These are phyloP conservation scores for Plantago elongata DNA, from an alignment of 257 asterid genomes.

Conservation along the genomic window DNA sequence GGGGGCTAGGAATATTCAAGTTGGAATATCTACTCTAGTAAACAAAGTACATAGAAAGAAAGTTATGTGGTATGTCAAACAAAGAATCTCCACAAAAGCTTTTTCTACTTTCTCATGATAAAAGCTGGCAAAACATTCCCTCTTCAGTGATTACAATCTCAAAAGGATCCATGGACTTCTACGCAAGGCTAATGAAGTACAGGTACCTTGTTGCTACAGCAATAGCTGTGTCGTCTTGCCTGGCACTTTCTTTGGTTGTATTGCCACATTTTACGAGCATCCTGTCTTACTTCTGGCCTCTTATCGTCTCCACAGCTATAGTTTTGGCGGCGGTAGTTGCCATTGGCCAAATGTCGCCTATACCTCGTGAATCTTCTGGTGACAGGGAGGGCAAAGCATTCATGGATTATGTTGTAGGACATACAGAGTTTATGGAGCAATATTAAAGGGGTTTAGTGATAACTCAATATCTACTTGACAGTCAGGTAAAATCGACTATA, in stretches of 20 bases:
- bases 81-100: conserved; percentile 32
- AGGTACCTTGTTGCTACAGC: conserved; percentile 25
- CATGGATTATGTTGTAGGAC: conserved; percentile 36
- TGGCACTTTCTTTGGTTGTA: conserved; percentile 21
- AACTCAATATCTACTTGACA: neutral
- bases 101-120: neutral
- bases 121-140: too few relatives aligned
- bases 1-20: neutral
- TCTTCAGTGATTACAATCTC: conserved; percentile 4
- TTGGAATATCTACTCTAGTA: conserved; percentile 9
- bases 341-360: conserved; percentile 35
- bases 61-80: conserved; percentile 15
- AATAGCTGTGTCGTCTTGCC: conserved; percentile 21
- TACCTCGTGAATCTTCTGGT: conserved; percentile 25
- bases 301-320: conserved; percentile 44
- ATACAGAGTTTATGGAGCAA: conserved; percentile 28
- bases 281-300: conserved; percentile 52
- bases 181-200: conserved; percentile 32
- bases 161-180: conserved; percentile 31
- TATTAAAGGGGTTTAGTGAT: neutral
- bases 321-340: conserved; percentile 33
- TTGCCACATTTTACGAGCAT: conserved; percentile 29
- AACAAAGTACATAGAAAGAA: conserved; percentile 19
- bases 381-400: conserved; percentile 30
- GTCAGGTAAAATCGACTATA: neutral